Conservation (phyloP, 2,329 filamentous ascomycete species). For the Nannizziopsis arthrosporioides region DNA sequence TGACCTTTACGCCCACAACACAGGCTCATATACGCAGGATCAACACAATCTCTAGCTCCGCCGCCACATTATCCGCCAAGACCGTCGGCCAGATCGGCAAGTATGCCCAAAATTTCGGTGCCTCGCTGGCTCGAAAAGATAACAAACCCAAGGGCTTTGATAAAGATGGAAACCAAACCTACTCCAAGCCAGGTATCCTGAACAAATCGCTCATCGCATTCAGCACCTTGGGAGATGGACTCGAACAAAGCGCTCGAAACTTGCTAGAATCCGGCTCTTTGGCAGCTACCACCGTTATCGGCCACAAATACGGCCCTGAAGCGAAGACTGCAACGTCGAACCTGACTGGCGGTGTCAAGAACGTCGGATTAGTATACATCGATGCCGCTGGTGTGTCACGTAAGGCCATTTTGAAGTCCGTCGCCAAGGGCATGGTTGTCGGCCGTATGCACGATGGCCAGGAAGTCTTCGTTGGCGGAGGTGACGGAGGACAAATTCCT, state of each 20-base stretch:
- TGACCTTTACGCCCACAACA: constrained; percentile 77
- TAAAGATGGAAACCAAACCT: constrained; percentile 53
- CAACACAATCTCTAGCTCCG: constrained; percentile 69
- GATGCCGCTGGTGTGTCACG: constrained; percentile 88
- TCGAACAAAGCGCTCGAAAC: constrained; percentile 73
- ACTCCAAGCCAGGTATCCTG: constrained; percentile 79
- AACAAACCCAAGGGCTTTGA: constrained; percentile 50
- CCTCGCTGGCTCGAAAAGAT: constrained; percentile 53
- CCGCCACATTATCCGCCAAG: constrained; percentile 68
- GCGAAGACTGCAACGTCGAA: constrained; percentile 66
- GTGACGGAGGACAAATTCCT: constrained; percentile 31
- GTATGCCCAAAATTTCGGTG: constrained; percentile 82
- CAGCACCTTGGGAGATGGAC: constrained; percentile 83
- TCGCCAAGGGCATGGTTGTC: constrained; percentile 80
- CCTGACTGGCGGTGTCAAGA: constrained; percentile 79
- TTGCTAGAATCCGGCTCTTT: constrained; percentile 61
- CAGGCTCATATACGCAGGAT: constrained; percentile 79
- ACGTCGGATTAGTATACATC: constrained; percentile 93
- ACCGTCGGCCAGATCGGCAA: constrained; percentile 75
- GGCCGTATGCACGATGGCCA: constrained; percentile 40
- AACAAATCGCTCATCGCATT: constrained; percentile 98
- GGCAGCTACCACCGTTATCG: constrained; percentile 74
- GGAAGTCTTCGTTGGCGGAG: constrained; percentile 38
- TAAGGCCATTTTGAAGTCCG: constrained; percentile 80
- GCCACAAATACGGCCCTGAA: constrained; percentile 79